These are phyloP conservation scores for Penicillium sp. DNA, from an alignment of 2,329 filamentous ascomycete species.

Conservation along the genomic window DNA sequence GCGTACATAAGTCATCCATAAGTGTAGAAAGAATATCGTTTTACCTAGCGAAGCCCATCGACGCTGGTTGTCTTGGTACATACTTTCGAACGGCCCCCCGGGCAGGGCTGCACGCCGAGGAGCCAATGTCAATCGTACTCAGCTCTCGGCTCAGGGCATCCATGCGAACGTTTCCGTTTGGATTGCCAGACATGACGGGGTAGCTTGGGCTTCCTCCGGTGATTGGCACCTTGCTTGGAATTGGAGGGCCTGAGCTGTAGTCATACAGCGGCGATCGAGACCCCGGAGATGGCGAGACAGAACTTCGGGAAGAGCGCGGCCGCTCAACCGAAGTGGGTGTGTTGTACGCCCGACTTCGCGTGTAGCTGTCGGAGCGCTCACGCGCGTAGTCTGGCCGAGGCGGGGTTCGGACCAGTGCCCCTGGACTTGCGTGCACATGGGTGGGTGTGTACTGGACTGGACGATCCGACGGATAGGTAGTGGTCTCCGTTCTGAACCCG, in stretches of 20 bases:
- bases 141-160: conserved; percentile 58
- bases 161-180: conserved; percentile 24
- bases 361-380: conserved; percentile 16
- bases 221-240: conserved; percentile 44
- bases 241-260: conserved; percentile 33
- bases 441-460: conserved; percentile 15
- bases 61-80: conserved; percentile 23
- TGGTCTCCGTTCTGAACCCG: conserved; percentile 16
- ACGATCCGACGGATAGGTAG: conserved; percentile 13
- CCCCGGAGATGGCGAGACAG: conserved; percentile 29
- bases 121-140: conserved; percentile 49
- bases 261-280: conserved; percentile 33
- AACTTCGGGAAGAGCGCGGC: conserved; percentile 25
- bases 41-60: conserved; percentile 31
- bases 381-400: conserved; percentile 18
- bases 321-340: conserved; percentile 23
- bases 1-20: conserved; percentile 16
- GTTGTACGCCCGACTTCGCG: conserved; percentile 19
- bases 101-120: conserved; percentile 29
- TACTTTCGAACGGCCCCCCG: conserved; percentile 31
- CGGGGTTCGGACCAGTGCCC: conserved; percentile 18
- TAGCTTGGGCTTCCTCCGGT: conserved; percentile 29
- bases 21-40: conserved; percentile 7
- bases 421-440: conserved; percentile 13
- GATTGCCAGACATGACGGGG: conserved; percentile 27